phyloP scores from a whole-genome alignment of 2,329 filamentous ascomycete species.

The Cladorrhinum sp. region DNA sequence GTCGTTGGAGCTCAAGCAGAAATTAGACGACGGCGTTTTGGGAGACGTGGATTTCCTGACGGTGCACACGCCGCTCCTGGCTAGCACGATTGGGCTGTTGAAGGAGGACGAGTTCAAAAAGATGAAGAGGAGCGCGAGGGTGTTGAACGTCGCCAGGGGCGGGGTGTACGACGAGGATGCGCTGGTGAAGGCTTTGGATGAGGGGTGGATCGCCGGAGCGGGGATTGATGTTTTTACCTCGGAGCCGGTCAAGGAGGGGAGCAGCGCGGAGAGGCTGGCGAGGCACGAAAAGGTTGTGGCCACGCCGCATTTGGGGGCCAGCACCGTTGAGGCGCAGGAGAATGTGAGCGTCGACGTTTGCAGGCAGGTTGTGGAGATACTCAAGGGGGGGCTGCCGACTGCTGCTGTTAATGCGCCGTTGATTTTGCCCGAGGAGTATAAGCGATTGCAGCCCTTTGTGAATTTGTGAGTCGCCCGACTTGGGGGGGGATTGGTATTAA shows the following conservation, averaged over 20 bases:
- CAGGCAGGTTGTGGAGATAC: slow-evolving; percentile 71
- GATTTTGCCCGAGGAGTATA: slow-evolving; percentile 76
- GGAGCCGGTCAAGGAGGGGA: slow-evolving; percentile 59
- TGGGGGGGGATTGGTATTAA: background rate
- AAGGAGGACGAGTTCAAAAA: slow-evolving; percentile 60
- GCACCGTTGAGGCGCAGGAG: slow-evolving; percentile 78
- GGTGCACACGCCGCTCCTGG: slow-evolving; percentile 76
- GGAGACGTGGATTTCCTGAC: slow-evolving; percentile 72
- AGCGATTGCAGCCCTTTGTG: slow-evolving; percentile 74
- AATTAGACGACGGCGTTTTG: slow-evolving; percentile 55
- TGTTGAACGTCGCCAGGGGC: slow-evolving; percentile 76
- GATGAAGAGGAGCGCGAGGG: slow-evolving; percentile 71
- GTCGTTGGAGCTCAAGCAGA: slow-evolving; percentile 51
- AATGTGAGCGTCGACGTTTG: slow-evolving; percentile 82
- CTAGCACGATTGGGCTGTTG: slow-evolving; percentile 72
- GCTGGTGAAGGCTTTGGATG: slow-evolving; percentile 65
- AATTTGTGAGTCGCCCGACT: slow-evolving; percentile 41
- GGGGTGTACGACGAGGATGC: slow-evolving; percentile 78
- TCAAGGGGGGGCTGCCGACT: slow-evolving; percentile 69
- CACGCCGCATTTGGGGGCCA: slow-evolving; percentile 77
- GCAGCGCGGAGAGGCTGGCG: slow-evolving; percentile 60
- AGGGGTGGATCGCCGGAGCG: slow-evolving; percentile 70
- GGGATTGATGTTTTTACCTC: slow-evolving; percentile 77
- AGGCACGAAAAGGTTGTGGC: slow-evolving; percentile 69
- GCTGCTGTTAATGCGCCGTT: slow-evolving; percentile 78